Evolutionary conservation across 2,329 filamentous ascomycete species (phyloP).

Genomic region (Epichloe gansuensis): DNA sequence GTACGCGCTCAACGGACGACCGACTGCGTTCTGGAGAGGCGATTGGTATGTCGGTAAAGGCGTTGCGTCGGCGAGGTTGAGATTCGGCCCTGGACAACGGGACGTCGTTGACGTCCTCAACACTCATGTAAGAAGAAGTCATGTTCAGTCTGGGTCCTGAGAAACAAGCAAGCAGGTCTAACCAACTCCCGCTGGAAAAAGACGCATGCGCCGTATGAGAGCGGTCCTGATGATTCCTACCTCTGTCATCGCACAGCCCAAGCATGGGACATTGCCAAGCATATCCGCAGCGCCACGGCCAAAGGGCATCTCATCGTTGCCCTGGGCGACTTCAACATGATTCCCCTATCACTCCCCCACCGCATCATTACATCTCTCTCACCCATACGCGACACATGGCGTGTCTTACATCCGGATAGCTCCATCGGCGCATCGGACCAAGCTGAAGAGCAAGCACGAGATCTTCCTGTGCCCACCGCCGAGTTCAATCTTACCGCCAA

Average conservation of each 20-base stretch:
- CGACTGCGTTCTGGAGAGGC: slow-evolving; percentile 84
- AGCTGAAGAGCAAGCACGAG: slow-evolving; percentile 51
- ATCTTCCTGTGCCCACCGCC: slow-evolving; percentile 58
- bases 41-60: slow-evolving; percentile 98
- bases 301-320: slow-evolving; percentile 73
- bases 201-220: slow-evolving; percentile 77
- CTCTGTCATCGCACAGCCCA: slow-evolving; percentile 82
- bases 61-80: slow-evolving; percentile 69
- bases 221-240: slow-evolving; percentile 69
- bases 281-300: slow-evolving; percentile 70
- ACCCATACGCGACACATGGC: slow-evolving; percentile 74
- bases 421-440: slow-evolving; percentile 64
- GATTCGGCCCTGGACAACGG: slow-evolving; percentile 48
- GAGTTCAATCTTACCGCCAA: slow-evolving; percentile 68
- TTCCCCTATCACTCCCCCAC: slow-evolving; percentile 76
- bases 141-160: not conserved
- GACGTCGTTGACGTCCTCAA: slow-evolving; percentile 82
- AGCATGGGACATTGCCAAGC: slow-evolving; percentile 86
- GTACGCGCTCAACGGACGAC: slow-evolving; percentile 86
- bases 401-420: slow-evolving; percentile 68
- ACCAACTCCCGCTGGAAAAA: slow-evolving; percentile 11
- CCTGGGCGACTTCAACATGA: slow-evolving; percentile 92
- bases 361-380: slow-evolving; percentile 67
- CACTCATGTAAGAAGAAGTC: slow-evolving; percentile 52
- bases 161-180: not conserved